Base-by-base conservation (phyloP, 2,329 filamentous ascomycete species). In the Xylariaceae sp. region DNA sequence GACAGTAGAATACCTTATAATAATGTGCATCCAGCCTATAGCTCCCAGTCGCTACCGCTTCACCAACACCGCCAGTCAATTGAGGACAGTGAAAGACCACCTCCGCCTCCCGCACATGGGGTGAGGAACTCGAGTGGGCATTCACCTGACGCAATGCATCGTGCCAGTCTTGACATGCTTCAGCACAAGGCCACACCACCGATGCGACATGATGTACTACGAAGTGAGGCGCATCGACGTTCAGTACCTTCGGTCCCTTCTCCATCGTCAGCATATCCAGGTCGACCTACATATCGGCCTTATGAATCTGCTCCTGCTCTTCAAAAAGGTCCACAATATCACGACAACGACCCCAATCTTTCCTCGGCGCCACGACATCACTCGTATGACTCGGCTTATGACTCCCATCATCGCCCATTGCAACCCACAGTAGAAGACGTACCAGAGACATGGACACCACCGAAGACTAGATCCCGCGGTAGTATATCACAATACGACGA, bases 401-500 rank as follows among this genome's bases (percentile, higher is more conserved):
- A 79, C 47, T 63, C 69, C 30, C 77, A 77, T 33, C 72, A 75
- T 63, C 75, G 76, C 53, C 77, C 79, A 1, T 79, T 84, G 81
- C 84, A 85, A 61, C 82, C 81, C 2, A 86, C 80, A 6, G 83
- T 84, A 5, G 85, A 88, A 64, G 85, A 88, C 58, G 82, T 79
- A 5, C 83, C 84, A 3, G 83, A 85, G 42, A 79, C 81, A 1
- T 71, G 69, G 69, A 70, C 67, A 9, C 69, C 69, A 7, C 69
- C 69, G 9, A 66, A 58, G 37, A 47, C 57, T 3, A 63, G 65
- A 50, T 37, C 60, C 15, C 61, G 64, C 29, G 56, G 51, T 24
- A 64, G 64, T n/a, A 64, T 62, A 35, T 50, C 61, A 5, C 67
- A 68, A 45, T 69, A 68, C n/a, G 73, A 77, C 20, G 75, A 78